Conservation (phyloP, 164 flowering plant species). For the Kingdonia uniflora region DNA sequence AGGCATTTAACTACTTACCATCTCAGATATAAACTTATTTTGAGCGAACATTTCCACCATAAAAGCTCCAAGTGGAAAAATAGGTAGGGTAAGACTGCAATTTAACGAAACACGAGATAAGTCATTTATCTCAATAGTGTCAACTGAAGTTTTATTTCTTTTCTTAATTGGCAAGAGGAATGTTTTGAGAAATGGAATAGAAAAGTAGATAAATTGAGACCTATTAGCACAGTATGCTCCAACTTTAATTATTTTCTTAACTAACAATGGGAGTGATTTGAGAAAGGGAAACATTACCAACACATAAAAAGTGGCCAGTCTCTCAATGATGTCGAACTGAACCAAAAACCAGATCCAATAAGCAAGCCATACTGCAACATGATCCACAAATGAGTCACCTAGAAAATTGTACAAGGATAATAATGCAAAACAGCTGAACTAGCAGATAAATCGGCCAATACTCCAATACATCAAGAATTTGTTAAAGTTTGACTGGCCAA, state of each 20-base stretch:
- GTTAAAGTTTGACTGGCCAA: neutral
- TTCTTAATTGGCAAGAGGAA: too few species aligned
- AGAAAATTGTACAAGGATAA: neutral
- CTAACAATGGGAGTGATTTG: too few species aligned
- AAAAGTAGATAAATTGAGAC: too few species aligned
- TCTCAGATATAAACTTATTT: conserved; percentile 44
- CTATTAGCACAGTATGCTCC: too few species aligned
- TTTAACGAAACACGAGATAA: conserved; percentile 6
- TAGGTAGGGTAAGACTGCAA: conserved; percentile 65
- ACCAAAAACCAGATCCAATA: conserved; percentile 85
- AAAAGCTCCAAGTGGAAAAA: conserved; percentile 72
- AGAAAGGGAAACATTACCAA: conserved; percentile 40
- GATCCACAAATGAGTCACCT: conserved; percentile 9
- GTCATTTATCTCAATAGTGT: too few species aligned
- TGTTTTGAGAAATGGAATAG: too few species aligned
- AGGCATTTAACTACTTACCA: conserved; percentile 32
- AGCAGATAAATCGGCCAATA: too few species aligned
- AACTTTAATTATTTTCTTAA: too few species aligned
- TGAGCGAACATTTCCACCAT: conserved; percentile 64
- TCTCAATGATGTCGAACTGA: conserved; percentile 68
- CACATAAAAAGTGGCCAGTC: conserved; percentile 99
- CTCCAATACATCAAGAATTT: neutral
- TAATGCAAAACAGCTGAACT: too few species aligned
- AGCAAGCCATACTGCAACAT: conserved; percentile 82
- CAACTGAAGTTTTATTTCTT: too few species aligned